Conservation (phyloP, 495 filamentous ascomycete genomes). For the Penicillium macrosclerotiorum region DNA sequence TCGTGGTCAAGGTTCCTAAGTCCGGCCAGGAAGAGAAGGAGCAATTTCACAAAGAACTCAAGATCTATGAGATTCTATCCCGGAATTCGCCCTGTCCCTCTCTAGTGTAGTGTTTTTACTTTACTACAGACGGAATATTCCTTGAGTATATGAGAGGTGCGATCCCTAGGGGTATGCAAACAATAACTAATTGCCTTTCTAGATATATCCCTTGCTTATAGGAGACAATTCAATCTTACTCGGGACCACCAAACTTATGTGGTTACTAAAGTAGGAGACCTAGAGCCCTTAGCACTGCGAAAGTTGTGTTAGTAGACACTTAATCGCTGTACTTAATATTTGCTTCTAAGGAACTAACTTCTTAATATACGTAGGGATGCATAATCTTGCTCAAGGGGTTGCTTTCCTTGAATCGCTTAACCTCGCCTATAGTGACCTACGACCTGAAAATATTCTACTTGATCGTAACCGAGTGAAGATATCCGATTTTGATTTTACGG, state of each 20-base stretch:
- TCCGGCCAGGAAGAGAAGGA: conserved; percentile 26
- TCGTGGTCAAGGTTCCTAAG: conserved; percentile 35
- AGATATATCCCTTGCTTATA: conserved; percentile 7
- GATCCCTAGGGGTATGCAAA: neutral
- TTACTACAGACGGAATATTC: conserved; percentile 31
- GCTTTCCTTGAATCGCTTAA: conserved; percentile 39
- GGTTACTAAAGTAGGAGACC: conserved; percentile 28
- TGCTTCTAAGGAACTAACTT: neutral
- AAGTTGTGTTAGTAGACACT: conserved; percentile 19
- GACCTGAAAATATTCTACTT: conserved; percentile 32
- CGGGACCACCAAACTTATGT: conserved; percentile 17
- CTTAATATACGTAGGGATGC: conserved; percentile 28
- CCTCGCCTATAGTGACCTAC: conserved; percentile 35
- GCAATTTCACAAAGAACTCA: conserved; percentile 30
- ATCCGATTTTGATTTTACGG: conserved; percentile 32
- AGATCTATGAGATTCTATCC: conserved; percentile 28
- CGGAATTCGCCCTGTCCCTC: conserved; percentile 25
- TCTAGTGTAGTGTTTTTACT: conserved; percentile 30
- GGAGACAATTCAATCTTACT: conserved; percentile 12
- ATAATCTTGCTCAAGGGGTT: conserved; percentile 36
- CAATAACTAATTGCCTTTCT: conserved; percentile 2
- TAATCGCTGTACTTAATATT: neutral
- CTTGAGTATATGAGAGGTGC: conserved; percentile 40
- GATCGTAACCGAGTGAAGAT: conserved; percentile 29
- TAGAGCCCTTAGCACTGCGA: conserved; percentile 31